These are phyloP conservation scores for Cajanus cajan DNA, from an alignment of 306 rosid species.

Conservation along the genomic window DNA sequence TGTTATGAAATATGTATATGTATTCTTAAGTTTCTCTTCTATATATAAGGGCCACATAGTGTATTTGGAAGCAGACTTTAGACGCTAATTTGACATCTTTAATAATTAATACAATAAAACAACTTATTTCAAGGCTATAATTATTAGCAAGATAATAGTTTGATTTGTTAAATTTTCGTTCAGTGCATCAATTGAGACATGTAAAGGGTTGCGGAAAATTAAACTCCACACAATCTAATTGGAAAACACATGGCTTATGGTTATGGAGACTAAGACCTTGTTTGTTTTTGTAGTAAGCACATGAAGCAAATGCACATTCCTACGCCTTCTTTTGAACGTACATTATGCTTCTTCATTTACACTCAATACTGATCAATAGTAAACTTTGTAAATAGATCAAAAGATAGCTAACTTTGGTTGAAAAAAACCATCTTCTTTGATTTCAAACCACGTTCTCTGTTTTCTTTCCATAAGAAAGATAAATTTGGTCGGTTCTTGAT, in stretches of 20 bases:
- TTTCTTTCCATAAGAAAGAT: not conserved
- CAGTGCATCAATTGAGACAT: constrained; percentile 11
- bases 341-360: constrained; percentile 32
- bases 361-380: constrained; percentile 29
- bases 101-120: constrained; percentile 30
- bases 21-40: constrained; percentile 1
- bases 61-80: constrained; percentile 20
- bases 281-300: constrained; percentile 34
- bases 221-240: constrained; percentile 34
- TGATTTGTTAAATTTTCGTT: not conserved
- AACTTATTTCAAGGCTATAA: constrained; percentile 8
- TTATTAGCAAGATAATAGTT: not conserved
- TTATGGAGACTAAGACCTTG: constrained; percentile 26
- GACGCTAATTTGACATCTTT: constrained; percentile 28
- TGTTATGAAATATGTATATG: not conserved
- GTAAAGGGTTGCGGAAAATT: constrained; percentile 32
- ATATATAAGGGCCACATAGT: constrained; percentile 27
- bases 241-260: constrained; percentile 46
- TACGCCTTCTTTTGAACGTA: constrained; percentile 16
- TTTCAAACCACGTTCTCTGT: constrained; percentile 35
- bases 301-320: constrained; percentile 31
- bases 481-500: not conserved
- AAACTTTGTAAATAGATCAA: constrained; percentile 22
- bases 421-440: constrained; percentile 22
- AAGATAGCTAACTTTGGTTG: constrained; percentile 13